These are phyloP conservation scores for Micromonas commoda DNA, from an alignment of 139 green algal genomes.

Conservation along the genomic window DNA sequence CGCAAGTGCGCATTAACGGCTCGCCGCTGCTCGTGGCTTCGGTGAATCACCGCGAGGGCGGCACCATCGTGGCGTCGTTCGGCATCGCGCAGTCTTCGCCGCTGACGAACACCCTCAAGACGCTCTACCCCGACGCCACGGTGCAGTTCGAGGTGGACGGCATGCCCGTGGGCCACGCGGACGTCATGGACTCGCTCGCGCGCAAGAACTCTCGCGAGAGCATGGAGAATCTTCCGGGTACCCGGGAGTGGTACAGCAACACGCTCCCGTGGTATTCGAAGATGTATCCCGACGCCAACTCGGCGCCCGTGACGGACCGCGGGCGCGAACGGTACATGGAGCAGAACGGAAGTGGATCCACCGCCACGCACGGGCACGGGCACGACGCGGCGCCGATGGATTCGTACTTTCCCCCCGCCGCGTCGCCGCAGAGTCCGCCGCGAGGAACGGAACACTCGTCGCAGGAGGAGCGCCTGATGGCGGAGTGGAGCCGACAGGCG, in stretches of 20 bases:
- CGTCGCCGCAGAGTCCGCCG: no score
- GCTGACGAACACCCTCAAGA: neutral
- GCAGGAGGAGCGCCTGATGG: no score
- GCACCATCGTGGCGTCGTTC: neutral
- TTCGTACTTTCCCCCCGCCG: no score
- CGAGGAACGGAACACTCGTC: no score
- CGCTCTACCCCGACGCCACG: neutral
- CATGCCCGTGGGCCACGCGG: no score
- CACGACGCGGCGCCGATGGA: no score
- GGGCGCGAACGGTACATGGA: no score
- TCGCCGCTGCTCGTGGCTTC: neutral
- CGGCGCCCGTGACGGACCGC: neutral
- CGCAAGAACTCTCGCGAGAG: no score
- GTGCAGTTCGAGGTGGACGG: neutral
- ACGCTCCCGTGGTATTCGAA: neutral
- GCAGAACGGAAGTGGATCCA: neutral
- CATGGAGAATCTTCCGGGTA: neutral
- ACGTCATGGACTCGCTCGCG: no score
- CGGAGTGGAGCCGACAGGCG: no score
- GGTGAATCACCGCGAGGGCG: neutral
- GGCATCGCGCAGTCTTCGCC: neutral
- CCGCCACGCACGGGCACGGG: no score
- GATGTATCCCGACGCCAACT: neutral
- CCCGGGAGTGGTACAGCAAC: neutral
- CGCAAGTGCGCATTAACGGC: neutral